Conservation (phyloP, 208 protist genomes). For the Trypanosoma theileri region DNA sequence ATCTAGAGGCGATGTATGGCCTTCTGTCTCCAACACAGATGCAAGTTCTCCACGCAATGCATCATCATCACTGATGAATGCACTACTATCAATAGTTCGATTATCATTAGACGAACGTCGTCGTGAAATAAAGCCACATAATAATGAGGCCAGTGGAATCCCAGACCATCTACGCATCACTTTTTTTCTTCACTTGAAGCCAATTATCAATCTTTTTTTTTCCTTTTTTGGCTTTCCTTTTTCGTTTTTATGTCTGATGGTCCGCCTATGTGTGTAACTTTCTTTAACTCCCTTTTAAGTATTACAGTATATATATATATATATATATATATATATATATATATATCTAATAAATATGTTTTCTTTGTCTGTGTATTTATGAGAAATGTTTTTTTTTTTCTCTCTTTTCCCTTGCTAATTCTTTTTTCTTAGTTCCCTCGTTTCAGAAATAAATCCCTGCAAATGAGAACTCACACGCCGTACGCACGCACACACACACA, state of each 20-base stretch:
- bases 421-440: background rate
- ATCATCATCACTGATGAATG: constrained; percentile 43
- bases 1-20: constrained; percentile 21
- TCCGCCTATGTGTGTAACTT: background rate
- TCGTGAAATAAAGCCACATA: background rate
- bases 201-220: too few relatives aligned
- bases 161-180: constrained; percentile 21
- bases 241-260: too few relatives aligned
- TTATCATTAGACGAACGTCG: background rate
- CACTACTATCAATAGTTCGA: constrained; percentile 22
- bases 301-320: background rate
- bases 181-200: background rate
- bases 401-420: background rate
- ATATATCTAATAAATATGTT: background rate
- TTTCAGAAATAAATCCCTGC: background rate
- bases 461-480: too few relatives aligned
- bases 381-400: background rate
- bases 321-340: background rate
- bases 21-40: constrained; percentile 52
- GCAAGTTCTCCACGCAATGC: constrained; percentile 67
- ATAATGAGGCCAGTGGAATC: constrained; percentile 6
- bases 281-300: background rate
- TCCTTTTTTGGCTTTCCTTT: too few relatives aligned
- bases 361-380: background rate
- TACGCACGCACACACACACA: background rate